Evolutionary conservation across 169 alveolate species (phyloP).

Genomic region (Babesia sp.): DNA sequence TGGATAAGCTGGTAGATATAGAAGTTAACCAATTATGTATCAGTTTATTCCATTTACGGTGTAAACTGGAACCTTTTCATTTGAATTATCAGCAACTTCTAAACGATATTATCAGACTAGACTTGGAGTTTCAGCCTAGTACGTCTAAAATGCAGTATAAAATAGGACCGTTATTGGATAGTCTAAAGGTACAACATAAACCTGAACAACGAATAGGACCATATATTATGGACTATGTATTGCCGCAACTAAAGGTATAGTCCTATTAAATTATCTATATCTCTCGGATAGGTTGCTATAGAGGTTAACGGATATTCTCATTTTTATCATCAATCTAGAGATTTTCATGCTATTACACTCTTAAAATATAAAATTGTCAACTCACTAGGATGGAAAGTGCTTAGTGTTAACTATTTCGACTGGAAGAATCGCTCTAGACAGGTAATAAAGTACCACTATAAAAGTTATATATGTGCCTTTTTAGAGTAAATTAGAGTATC

Average conservation of each 20-base stretch:
- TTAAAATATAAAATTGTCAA: slow-evolving; percentile 56
- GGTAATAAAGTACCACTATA: slow-evolving; percentile 28
- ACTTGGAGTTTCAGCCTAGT: slow-evolving; percentile 50
- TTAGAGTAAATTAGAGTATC: slow-evolving; percentile 22
- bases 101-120: slow-evolving; percentile 26
- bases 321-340: slow-evolving; percentile 57
- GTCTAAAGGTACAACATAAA: slow-evolving; percentile 31
- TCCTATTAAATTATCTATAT: neutral
- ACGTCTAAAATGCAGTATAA: slow-evolving; percentile 68
- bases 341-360: slow-evolving; percentile 40
- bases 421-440: slow-evolving; percentile 64
- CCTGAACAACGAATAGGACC: slow-evolving; percentile 58
- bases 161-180: slow-evolving; percentile 37
- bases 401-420: slow-evolving; percentile 60
- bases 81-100: slow-evolving; percentile 25
- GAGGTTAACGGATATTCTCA: slow-evolving; percentile 69
- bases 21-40: slow-evolving; percentile 66
- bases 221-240: slow-evolving; percentile 60
- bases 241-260: slow-evolving; percentile 56
- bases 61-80: slow-evolving; percentile 30
- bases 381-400: slow-evolving; percentile 65
- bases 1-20: slow-evolving; percentile 39
- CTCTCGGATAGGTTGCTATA: slow-evolving; percentile 45
- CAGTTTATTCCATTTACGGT: slow-evolving; percentile 25
- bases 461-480: too few species aligned